A percentile compares a stretch with the other conserved stretches of the same genome.
Conservation (phyloP, 768 basidiomycete genomes). For the Termitomyces sp. region DNA sequence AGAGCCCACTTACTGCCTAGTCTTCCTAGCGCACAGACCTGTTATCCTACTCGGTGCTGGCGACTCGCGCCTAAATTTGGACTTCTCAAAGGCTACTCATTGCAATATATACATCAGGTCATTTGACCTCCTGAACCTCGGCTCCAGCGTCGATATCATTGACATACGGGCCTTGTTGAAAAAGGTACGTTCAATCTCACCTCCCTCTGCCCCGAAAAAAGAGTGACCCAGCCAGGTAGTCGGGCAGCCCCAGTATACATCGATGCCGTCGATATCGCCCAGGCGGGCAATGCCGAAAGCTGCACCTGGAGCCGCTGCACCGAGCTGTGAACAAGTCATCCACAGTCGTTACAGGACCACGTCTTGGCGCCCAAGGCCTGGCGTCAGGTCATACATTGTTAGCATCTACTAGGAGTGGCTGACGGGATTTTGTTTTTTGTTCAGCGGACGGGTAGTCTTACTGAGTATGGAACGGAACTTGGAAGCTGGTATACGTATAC, state of each 20-base stretch:
- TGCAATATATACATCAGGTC: neutral
- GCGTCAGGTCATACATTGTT: neutral
- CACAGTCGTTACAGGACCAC: constrained; percentile 1
- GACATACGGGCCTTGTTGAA: no score
- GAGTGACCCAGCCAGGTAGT: constrained; percentile 22
- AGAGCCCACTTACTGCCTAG: neutral
- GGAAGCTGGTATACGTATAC: neutral
- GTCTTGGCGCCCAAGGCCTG: constrained; percentile 9
- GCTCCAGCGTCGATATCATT: neutral
- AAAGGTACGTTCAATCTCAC: neutral
- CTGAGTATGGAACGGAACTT: neutral
- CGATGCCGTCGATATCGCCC: neutral
- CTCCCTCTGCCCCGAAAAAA: neutral
- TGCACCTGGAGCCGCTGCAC: constrained; percentile 1
- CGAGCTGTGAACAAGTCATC: neutral
- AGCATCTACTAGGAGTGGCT: neutral
- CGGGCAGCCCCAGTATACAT: constrained; percentile 8
- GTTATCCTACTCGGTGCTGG: no score
- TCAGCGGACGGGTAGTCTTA: neutral
- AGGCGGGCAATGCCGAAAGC: neutral
- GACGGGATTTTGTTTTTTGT: neutral
- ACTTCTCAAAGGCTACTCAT: neutral
- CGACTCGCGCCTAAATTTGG: neutral
- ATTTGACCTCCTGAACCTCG: neutral
- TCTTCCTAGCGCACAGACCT: neutral